Percentiles rank a stretch among this genome's conserved stretches.
Conservation (phyloP, 176 grass and related monocot genomes). For the Tillandsia leiboldiana region DNA sequence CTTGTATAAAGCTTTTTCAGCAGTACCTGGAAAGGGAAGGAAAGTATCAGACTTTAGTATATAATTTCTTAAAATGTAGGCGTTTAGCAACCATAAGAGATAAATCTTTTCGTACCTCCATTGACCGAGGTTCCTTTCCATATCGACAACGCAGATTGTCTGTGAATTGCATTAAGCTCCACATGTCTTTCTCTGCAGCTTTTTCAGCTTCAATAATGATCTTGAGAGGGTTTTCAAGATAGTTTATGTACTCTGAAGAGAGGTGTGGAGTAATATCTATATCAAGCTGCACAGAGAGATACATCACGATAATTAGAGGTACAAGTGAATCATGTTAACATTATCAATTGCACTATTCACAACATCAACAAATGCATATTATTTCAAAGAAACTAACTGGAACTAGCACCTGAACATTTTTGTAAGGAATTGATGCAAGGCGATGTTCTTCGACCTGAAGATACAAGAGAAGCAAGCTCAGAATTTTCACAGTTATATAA, state of each 20-base stretch:
- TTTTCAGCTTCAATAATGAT: conserved; percentile 72
- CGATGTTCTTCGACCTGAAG: conserved; percentile 81
- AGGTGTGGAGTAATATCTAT: conserved; percentile 77
- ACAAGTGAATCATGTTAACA: neutral
- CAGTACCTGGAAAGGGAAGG: conserved; percentile 49
- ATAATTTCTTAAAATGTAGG: neutral
- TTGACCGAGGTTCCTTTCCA: conserved; percentile 84
- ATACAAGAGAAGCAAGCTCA: conserved; percentile 20
- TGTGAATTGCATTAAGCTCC: conserved; percentile 78
- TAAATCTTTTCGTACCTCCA: conserved; percentile 55
- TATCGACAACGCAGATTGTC: conserved; percentile 59
- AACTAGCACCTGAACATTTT: conserved; percentile 61
- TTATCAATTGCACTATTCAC: neutral
- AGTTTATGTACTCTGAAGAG: conserved; percentile 90
- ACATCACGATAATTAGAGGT: neutral
- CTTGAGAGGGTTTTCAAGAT: conserved; percentile 86
- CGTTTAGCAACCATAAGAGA: conserved; percentile 13
- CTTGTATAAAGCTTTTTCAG: conserved; percentile 88
- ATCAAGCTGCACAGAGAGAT: conserved; percentile 41
- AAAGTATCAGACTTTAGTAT: conserved; percentile 14
- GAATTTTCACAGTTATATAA: conserved; percentile 7
- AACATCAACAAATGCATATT: neutral
- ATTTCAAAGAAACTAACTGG: conserved; percentile 13
- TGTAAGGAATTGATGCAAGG: conserved; percentile 65
- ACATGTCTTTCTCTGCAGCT: conserved; percentile 81